Conservation (phyloP, 2,329 filamentous ascomycete genomes). For the Claviceps arundinis region DNA sequence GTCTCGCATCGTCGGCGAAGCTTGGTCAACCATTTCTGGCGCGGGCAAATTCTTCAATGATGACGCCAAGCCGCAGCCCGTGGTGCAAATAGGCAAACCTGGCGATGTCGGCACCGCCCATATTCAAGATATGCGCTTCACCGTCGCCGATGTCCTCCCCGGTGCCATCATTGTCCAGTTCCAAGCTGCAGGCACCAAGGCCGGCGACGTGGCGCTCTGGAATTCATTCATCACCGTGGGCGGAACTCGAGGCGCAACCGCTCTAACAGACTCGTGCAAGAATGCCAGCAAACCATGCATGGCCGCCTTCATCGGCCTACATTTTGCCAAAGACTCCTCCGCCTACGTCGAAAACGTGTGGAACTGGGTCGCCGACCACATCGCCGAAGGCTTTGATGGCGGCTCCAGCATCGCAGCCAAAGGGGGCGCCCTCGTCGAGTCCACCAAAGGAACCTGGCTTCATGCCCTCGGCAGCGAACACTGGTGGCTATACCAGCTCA, state of each 20-base stretch:
- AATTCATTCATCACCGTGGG: conserved; percentile 32
- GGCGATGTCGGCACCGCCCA: conserved; percentile 37
- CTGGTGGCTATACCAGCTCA: conserved; percentile 44
- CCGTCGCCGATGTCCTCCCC: conserved; percentile 30
- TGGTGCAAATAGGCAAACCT: conserved; percentile 36
- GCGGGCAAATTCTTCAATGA: conserved; percentile 30
- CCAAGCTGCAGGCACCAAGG: conserved; percentile 20
- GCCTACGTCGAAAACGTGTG: conserved; percentile 14
- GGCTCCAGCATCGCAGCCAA: conserved; percentile 33
- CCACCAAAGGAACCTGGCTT: conserved; percentile 37
- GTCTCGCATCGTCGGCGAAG: conserved; percentile 41
- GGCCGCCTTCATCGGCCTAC: conserved; percentile 34
- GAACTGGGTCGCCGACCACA: conserved; percentile 36
- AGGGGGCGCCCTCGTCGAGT: conserved; percentile 33
- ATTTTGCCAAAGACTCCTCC: conserved; percentile 25
- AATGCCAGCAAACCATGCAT: conserved; percentile 24
- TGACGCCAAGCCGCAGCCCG: conserved; percentile 29
- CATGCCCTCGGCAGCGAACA: conserved; percentile 36
- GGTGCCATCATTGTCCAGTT: conserved; percentile 28
- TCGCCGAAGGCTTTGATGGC: conserved; percentile 27
- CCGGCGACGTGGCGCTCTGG: conserved; percentile 38
- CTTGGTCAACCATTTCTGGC: conserved; percentile 37
- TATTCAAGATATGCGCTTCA: conserved; percentile 39
- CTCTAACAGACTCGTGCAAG: conserved; percentile 24
- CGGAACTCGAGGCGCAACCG: conserved; percentile 25